Evolutionary conservation across 2,329 filamentous ascomycete genomes (phyloP), one percentile per base, ranked within the genome.

Genomic region (Hypoxylon sp.): DNA sequence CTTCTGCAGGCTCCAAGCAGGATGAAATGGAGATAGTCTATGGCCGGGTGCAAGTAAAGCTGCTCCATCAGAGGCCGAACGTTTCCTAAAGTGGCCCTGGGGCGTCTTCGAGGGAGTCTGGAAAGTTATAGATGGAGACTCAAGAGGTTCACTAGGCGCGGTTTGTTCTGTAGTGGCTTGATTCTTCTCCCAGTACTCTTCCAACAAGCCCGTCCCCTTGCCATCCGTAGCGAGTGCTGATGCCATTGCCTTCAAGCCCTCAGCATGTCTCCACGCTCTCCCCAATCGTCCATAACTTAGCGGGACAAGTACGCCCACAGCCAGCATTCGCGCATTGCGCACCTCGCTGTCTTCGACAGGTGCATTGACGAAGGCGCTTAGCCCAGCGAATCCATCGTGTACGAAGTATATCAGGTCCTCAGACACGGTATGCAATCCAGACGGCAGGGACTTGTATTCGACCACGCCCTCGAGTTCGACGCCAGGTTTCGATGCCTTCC

Each of bases 381-480:
- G 85, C 28, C 96, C 96, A 4, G 94, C 94, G 81, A 94, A 91
- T 49, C 88, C 83, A 67, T 89, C 90, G 76, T 98, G 94, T 46
- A 97, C 90, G 79, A 98, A 99, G 83, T 98, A 99, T 75, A 94
- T 93, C 56, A 98, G 84, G 79, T 99, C 96, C 72, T 94, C 89
- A 32, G 90, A 85, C 19, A 98, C 93, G 63, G 93, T 92, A 81
- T 99, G 96, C 53, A 98, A 81, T 23, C 96, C 96, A 0, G 95
- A 98, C 2, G 96, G 96, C 50, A 99, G 86, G 68, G 93, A 97
- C 81, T 98, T 98, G 86, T 94, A 99, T 81, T 99, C 96, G 75
- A 98, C 93, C 23, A 92, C 89, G 60, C 93, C 93, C 73, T 97
- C 93, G 52, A 98, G 87, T 80, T 87, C 85, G 81, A 95, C 86